Evolutionary conservation across 306 rosid genomes (phyloP).

Genomic region (Myrica gale): DNA sequence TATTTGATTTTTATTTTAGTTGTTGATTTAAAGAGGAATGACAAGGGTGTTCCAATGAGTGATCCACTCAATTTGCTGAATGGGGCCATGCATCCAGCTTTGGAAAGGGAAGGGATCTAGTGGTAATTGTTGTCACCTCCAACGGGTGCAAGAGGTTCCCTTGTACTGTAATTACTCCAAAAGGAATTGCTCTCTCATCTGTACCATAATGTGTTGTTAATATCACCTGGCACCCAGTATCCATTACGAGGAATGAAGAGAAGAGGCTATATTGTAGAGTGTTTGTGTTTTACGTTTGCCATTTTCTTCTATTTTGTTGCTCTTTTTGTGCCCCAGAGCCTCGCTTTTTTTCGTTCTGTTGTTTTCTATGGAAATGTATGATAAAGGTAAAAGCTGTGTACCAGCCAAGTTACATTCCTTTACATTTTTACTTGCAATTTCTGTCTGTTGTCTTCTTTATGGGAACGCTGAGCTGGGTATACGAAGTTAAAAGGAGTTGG

Average conservation of each 20-base stretch:
- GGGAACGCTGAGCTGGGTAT: too few species aligned
- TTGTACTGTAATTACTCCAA: conserved; percentile 18
- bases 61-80: conserved; percentile 9
- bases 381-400: not conserved
- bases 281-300: not conserved
- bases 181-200: conserved; percentile 14
- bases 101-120: not conserved
- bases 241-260: not conserved
- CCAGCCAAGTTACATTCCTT: not conserved
- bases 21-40: conserved; percentile 24
- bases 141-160: not conserved
- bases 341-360: not conserved
- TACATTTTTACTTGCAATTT: too few species aligned
- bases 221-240: conserved; percentile 15
- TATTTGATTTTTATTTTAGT: conserved; percentile 15
- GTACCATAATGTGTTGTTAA: conserved; percentile 13
- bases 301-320: not conserved
- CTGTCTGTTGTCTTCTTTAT: too few species aligned
- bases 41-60: conserved; percentile 15
- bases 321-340: too few species aligned
- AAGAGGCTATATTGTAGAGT: not conserved
- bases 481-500: too few species aligned
- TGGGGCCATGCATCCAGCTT: conserved; percentile 19
- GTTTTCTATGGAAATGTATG: not conserved
- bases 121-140: not conserved